Percentiles rank a stretch among this genome's conserved stretches.
phyloP scores from a whole-genome alignment of 1,139 yeast genomes.

The Lodderomyces beijingensis region DNA sequence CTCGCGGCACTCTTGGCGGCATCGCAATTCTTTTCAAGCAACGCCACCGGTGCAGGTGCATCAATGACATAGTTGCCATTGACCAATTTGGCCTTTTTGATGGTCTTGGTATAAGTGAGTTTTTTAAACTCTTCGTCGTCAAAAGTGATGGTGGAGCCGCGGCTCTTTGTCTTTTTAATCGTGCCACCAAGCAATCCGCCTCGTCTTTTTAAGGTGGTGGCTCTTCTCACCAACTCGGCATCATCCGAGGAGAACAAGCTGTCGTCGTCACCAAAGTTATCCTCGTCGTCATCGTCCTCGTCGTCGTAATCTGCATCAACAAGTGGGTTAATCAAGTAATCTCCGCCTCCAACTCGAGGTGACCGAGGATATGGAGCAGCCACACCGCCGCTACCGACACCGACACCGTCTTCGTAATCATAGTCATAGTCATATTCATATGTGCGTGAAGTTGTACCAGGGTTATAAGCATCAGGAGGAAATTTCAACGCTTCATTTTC shows the following conservation, averaged over 20 bases:
- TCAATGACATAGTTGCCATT: slow-evolving; percentile 74
- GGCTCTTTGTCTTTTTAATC: slow-evolving; percentile 3
- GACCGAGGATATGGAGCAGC: no score
- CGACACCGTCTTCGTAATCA: not conserved
- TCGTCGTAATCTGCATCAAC: slow-evolving; percentile 36
- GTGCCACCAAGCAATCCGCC: slow-evolving; percentile 1
- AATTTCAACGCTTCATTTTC: slow-evolving; percentile 27
- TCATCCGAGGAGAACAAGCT: slow-evolving; percentile 43
- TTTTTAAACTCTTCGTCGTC: slow-evolving; percentile 36
- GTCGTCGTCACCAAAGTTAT: slow-evolving; percentile 17
- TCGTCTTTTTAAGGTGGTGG: slow-evolving; percentile 24
- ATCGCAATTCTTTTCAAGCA: slow-evolving; percentile 50
- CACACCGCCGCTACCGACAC: no score
- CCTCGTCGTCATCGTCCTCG: slow-evolving; percentile 14
- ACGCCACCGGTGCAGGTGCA: slow-evolving; percentile 67
- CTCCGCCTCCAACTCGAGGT: no score
- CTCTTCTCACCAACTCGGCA: slow-evolving; percentile 33
- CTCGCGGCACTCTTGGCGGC: slow-evolving; percentile 24
- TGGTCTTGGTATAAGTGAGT: slow-evolving; percentile 43
- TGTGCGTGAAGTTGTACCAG: slow-evolving; percentile 13
- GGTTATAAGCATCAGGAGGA: slow-evolving; percentile 29
- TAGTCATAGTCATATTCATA: not conserved
- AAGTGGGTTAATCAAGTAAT: slow-evolving; percentile 39
- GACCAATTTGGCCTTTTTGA: slow-evolving; percentile 52
- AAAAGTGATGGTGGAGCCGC: slow-evolving; percentile 5